phyloP scores from a whole-genome alignment of 768 basidiomycete species.

The Coprinellus micaceus region DNA sequence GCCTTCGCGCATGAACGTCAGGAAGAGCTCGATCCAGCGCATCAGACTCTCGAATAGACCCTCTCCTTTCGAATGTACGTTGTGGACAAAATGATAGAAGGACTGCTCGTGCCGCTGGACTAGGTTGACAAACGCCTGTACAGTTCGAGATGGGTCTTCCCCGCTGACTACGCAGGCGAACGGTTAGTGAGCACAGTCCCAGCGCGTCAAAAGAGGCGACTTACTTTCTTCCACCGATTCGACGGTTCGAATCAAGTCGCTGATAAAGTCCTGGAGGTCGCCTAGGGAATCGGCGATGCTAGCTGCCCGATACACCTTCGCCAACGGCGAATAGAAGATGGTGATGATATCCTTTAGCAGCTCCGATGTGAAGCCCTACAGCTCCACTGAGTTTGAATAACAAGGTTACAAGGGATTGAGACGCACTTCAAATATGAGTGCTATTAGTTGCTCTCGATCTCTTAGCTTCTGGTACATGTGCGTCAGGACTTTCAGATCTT shows the following conservation, averaged over 20 bases:
- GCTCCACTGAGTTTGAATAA: neutral
- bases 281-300: slow-evolving; percentile 91
- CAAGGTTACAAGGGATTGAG: neutral
- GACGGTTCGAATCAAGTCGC: slow-evolving; percentile 91
- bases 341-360: slow-evolving; percentile 97
- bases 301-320: slow-evolving; percentile 95
- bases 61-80: slow-evolving; percentile 95
- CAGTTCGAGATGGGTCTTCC: slow-evolving; percentile 80
- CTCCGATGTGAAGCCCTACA: slow-evolving; percentile 93
- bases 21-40: slow-evolving; percentile 95
- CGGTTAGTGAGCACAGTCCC: slow-evolving; percentile 4
- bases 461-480: slow-evolving; percentile 74
- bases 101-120: slow-evolving; percentile 92
- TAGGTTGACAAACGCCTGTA: slow-evolving; percentile 90
- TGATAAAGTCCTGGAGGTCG: slow-evolving; percentile 91
- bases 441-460: slow-evolving; percentile 90
- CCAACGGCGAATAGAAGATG: slow-evolving; percentile 95
- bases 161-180: slow-evolving; percentile 57
- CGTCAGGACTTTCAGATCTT: slow-evolving; percentile 80
- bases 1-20: slow-evolving; percentile 87
- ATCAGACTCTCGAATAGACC: slow-evolving; percentile 91
- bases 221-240: slow-evolving; percentile 86
- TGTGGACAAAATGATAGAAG: slow-evolving; percentile 97
- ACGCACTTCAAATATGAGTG: slow-evolving; percentile 88
- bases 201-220: slow-evolving; percentile 25